These are phyloP conservation scores for Lathyrus aphaca DNA, from an alignment of 306 rosid species.

Conservation along the genomic window DNA sequence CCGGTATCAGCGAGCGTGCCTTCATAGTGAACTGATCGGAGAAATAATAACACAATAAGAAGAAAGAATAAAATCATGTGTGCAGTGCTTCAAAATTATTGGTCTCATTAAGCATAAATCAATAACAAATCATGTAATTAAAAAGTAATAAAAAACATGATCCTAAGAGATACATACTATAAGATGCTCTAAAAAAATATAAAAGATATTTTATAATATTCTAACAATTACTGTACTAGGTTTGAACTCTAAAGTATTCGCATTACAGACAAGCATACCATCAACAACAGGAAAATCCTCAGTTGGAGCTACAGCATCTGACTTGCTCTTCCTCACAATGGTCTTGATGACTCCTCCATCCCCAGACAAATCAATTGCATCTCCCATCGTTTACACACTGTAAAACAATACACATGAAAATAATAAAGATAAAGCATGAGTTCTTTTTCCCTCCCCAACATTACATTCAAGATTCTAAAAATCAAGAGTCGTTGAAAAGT, in stretches of 20 bases:
- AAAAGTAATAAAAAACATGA: too few species aligned
- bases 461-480: constrained; percentile 1
- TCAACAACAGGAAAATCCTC: constrained; percentile 92
- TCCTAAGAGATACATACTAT: too few species aligned
- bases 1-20: constrained; percentile 82
- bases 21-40: constrained; percentile 81
- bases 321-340: constrained; percentile 70
- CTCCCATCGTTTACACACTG: constrained; percentile 67
- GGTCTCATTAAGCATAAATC: too few species aligned
- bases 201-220: too few species aligned
- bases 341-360: constrained; percentile 93
- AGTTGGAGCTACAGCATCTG: constrained; percentile 75
- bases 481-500: background rate
- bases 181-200: too few species aligned
- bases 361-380: constrained; percentile 78
- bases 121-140: too few species aligned
- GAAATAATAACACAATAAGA: constrained; percentile 34
- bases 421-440: constrained; percentile 18
- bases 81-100: too few species aligned
- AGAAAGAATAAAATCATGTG: background rate
- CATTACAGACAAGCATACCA: constrained; percentile 51
- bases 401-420: constrained; percentile 4
- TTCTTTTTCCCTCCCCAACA: constrained; percentile 4
- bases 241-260: background rate
- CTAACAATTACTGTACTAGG: too few species aligned